Conservation (phyloP, 495 filamentous ascomycete genomes). For the Trichoderma parareesei region DNA sequence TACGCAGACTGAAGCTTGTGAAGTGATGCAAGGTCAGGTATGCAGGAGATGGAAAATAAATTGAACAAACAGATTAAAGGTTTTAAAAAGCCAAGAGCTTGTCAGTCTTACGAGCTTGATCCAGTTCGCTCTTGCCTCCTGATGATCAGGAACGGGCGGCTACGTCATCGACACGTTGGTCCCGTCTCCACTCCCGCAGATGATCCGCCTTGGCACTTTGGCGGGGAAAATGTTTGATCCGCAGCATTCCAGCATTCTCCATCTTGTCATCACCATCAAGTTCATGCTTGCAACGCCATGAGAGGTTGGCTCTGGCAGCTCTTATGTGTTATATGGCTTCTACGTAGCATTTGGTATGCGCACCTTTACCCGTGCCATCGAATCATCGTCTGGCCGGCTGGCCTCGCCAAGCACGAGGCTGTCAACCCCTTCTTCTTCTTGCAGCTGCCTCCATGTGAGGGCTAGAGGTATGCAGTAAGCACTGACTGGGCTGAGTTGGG, state of each 20-base stretch:
- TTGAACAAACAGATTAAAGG: neutral
- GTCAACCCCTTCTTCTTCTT: neutral
- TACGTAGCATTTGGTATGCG: too few species aligned
- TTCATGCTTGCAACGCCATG: neutral
- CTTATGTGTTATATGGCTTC: neutral
- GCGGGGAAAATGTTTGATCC: neutral
- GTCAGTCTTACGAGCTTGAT: neutral
- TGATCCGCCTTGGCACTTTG: neutral
- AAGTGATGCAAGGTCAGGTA: neutral
- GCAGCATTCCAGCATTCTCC: too few species aligned
- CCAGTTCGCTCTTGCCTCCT: neutral
- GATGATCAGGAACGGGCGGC: neutral
- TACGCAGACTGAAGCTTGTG: neutral
- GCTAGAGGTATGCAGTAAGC: neutral
- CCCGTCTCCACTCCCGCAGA: too few species aligned
- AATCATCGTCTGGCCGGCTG: too few species aligned
- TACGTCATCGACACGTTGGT: slow-evolving; percentile 5
- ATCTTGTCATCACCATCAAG: neutral
- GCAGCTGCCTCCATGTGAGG: neutral
- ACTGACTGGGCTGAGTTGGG: neutral
- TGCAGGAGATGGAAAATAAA: neutral
- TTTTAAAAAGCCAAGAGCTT: neutral
- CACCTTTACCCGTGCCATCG: too few species aligned
- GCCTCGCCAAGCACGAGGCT: neutral
- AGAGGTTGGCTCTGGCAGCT: neutral